Evolutionary conservation across 306 rosid species (phyloP).

Genomic region (Fragaria vesca): DNA sequence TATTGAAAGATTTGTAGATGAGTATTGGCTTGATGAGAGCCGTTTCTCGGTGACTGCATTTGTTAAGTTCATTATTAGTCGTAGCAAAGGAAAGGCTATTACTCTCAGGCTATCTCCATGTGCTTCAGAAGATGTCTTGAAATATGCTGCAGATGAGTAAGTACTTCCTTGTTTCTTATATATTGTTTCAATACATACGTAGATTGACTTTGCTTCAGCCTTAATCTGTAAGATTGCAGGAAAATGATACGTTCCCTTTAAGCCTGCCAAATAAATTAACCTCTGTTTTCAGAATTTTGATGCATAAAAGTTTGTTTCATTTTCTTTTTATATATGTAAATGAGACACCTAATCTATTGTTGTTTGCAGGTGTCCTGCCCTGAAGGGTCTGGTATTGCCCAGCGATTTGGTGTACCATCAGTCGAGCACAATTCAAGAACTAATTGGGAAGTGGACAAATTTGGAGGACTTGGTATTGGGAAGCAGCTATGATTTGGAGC

Average conservation of each 20-base stretch:
- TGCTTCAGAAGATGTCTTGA: background rate
- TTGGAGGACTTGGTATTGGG: background rate
- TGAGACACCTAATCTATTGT: background rate
- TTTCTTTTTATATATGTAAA: background rate
- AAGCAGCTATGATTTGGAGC: background rate
- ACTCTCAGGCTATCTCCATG: background rate
- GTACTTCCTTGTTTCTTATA: background rate
- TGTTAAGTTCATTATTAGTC: background rate
- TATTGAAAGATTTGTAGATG: background rate
- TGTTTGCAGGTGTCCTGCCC: constrained; percentile 2
- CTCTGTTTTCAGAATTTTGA: background rate
- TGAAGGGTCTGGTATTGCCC: background rate
- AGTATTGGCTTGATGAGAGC: background rate
- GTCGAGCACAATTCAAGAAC: background rate
- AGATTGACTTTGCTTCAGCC: background rate
- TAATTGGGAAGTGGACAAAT: background rate
- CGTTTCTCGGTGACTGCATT: constrained; percentile 4
- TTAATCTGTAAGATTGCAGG: background rate
- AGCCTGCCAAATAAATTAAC: too few relatives aligned
- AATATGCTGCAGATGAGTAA: background rate
- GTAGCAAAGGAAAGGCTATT: background rate
- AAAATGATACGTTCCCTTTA: too few relatives aligned
- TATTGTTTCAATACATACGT: background rate
- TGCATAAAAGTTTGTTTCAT: background rate
- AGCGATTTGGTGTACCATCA: background rate